phyloP scores from a whole-genome alignment of 768 basidiomycete genomes.

The Vishniacozyma victoriae region DNA sequence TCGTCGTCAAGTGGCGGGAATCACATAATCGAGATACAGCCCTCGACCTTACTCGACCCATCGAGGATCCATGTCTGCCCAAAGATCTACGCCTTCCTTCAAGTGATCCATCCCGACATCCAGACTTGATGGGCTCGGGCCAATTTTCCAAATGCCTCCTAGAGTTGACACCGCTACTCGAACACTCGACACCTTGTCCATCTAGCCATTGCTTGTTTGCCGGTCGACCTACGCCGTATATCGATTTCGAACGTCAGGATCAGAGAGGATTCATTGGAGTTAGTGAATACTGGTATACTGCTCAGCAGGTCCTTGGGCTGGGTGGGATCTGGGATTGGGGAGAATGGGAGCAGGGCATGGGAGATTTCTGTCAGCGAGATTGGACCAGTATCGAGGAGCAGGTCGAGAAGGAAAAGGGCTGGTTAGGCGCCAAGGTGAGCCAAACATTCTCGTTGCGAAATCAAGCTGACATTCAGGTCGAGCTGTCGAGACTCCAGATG shows the following conservation, averaged over 20 bases:
- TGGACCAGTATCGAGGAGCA: conserved; percentile 71
- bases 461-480: conserved; percentile 53
- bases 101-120: conserved; percentile 27
- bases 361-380: conserved; percentile 69
- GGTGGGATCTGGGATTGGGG: conserved; percentile 95
- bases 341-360: conserved; percentile 87
- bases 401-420: conserved; percentile 55
- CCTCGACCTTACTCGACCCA: conserved; percentile 12
- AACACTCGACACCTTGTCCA: conserved; percentile 75
- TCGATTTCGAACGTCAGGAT: conserved; percentile 66
- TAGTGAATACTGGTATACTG: conserved; percentile 99
- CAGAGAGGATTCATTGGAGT: conserved; percentile 79
- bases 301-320: conserved; percentile 90
- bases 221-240: conserved; percentile 85
- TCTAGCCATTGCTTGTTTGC: conserved; percentile 77
- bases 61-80: conserved; percentile 88
- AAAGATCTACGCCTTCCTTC: conserved; percentile 63
- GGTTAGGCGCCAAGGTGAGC: conserved; percentile 53
- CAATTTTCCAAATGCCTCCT: conserved; percentile 79
- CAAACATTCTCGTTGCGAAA: background rate
- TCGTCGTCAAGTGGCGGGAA: conserved; percentile 57
- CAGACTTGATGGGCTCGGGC: conserved; percentile 74
- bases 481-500: conserved; percentile 80
- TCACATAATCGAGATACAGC: background rate
- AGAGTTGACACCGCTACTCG: conserved; percentile 68